These are phyloP conservation scores for Malus orientalis DNA, from an alignment of 306 rosid species.

Conservation along the genomic window DNA sequence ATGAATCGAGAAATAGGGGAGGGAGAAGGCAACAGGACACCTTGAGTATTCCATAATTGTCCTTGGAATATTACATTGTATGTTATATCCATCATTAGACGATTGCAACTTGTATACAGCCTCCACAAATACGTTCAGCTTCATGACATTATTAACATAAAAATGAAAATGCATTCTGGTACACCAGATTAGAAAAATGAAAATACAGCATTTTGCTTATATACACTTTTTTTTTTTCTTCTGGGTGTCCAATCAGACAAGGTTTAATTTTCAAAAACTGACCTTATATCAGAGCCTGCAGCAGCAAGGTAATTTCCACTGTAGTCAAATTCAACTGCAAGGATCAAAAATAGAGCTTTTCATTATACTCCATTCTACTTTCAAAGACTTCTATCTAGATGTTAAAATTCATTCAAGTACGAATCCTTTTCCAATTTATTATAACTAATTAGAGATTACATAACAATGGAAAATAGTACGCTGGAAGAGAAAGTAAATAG, in stretches of 20 bases:
- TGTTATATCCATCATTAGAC: background rate
- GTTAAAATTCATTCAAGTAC: background rate
- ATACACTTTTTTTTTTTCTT: background rate
- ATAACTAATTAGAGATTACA: background rate
- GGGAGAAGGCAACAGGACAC: background rate
- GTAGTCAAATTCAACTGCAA: conserved; percentile 91
- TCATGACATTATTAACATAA: background rate
- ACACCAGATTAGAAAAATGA: background rate
- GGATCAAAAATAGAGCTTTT: conserved; percentile 5
- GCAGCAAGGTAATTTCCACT: conserved; percentile 94
- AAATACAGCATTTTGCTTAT: background rate
- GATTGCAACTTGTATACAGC: background rate
- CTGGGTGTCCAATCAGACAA: background rate
- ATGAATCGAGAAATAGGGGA: background rate
- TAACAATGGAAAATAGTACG: background rate
- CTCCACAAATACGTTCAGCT: background rate
- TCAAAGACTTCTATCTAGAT: background rate
- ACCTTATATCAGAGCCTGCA: conserved; percentile 93
- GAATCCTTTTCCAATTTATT: background rate
- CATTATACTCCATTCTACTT: background rate
- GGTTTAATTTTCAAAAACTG: conserved; percentile 12
- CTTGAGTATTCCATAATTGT: background rate
- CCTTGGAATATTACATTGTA: background rate
- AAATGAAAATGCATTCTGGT: background rate
- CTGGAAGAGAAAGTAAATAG: background rate